A percentile compares a stretch with the other conserved stretches of the same genome.
These are phyloP conservation scores for Sporisorium reilianum DNA, from an alignment of 1,284 basidiomycete species.

Conservation along the genomic window DNA sequence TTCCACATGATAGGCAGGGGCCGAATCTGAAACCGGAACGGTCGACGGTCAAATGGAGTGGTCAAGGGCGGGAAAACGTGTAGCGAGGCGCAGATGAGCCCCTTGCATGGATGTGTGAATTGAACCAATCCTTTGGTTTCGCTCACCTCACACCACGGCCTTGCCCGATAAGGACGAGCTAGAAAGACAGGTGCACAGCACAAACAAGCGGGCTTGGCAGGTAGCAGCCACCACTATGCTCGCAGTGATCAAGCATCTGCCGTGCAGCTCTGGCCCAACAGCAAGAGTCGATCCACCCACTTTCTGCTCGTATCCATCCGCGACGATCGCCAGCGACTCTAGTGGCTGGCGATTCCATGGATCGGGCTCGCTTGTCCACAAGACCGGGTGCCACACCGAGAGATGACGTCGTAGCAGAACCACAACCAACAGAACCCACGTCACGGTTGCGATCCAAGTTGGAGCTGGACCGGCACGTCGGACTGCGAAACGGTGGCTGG, in stretches of 20 bases:
- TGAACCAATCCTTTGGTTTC: background rate
- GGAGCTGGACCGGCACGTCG: background rate
- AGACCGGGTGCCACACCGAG: slow-evolving; percentile 8
- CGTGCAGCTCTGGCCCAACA: too few relatives aligned
- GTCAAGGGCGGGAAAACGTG: background rate
- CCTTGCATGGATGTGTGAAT: slow-evolving; percentile 4
- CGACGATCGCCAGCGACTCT: slow-evolving; percentile 7
- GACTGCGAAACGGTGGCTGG: slow-evolving; percentile 10
- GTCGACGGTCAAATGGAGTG: too few relatives aligned
- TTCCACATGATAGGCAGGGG: background rate
- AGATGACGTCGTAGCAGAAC: slow-evolving; percentile 20
- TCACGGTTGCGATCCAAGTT: too few relatives aligned
- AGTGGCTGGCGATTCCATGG: too few relatives aligned
- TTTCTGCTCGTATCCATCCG: too few relatives aligned
- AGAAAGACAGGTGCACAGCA: too few relatives aligned
- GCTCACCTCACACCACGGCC: background rate
- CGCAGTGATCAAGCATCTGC: too few relatives aligned
- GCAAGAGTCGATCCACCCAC: too few relatives aligned
- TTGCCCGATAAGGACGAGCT: background rate
- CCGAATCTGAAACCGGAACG: background rate
- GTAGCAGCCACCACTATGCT: too few relatives aligned
- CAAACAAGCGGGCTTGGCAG: too few relatives aligned
- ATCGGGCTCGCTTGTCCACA: slow-evolving; percentile 10
- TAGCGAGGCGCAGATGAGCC: slow-evolving; percentile 1
- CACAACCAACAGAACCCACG: too few relatives aligned